A percentile compares a stretch with the other conserved stretches of the same genome.
Conservation (phyloP, 2,329 filamentous ascomycete genomes). For the Myotisia sp. region DNA sequence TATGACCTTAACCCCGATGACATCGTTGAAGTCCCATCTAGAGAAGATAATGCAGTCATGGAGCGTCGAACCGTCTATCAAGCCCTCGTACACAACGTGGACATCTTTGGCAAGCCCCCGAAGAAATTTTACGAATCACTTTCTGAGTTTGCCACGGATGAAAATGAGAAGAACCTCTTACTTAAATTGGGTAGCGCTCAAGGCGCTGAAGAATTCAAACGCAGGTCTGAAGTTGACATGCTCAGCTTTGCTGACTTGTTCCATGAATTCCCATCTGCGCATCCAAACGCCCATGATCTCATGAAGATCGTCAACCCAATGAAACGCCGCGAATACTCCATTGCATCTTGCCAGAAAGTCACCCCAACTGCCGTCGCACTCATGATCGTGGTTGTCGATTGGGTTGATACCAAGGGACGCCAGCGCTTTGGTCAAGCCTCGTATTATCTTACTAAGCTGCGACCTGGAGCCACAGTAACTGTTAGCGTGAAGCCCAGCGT, state of each 20-base stretch:
- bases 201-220: constrained; percentile 82
- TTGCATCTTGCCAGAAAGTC: constrained; percentile 91
- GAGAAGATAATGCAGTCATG: constrained; percentile 57
- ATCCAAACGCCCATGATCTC: constrained; percentile 76
- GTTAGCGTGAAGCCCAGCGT: constrained; percentile 95
- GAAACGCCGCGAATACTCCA: constrained; percentile 98
- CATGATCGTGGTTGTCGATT: constrained; percentile 94
- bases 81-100: constrained; percentile 77
- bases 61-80: constrained; percentile 92
- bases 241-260: constrained; percentile 83
- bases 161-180: constrained; percentile 68
- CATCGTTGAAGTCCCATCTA: constrained; percentile 79
- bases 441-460: constrained; percentile 66
- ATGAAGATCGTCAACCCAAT: constrained; percentile 74
- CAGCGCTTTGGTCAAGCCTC: constrained; percentile 88
- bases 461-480: constrained; percentile 65
- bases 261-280: constrained; percentile 77
- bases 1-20: constrained; percentile 74
- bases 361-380: constrained; percentile 78
- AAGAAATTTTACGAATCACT: constrained; percentile 96
- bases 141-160: constrained; percentile 70
- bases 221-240: constrained; percentile 77
- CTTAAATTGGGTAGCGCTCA: constrained; percentile 61
- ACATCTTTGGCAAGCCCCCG: constrained; percentile 90
- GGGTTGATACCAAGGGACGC: constrained; percentile 77